These are phyloP conservation scores for Lactarius sp. DNA, from an alignment of 768 basidiomycete species.

Conservation along the genomic window DNA sequence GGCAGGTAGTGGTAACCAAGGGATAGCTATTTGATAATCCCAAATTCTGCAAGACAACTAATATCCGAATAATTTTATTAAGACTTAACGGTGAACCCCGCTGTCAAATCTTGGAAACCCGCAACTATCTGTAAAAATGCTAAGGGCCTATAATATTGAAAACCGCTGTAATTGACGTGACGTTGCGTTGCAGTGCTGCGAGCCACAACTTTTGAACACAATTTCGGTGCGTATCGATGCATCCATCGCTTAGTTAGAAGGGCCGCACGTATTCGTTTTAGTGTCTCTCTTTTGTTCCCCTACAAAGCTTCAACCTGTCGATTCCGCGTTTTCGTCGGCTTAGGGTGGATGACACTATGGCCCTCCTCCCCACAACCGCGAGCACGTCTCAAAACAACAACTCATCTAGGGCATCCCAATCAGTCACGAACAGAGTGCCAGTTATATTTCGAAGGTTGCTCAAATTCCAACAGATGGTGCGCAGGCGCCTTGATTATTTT, in stretches of 20 bases:
- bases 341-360: constrained; percentile 27
- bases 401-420: constrained; percentile 22
- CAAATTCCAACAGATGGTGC: constrained; percentile 83
- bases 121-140: no score
- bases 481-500: constrained; percentile 24
- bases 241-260: constrained; percentile 3
- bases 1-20: no score
- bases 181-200: background rate
- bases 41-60: no score
- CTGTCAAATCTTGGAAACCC: no score
- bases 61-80: no score
- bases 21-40: no score
- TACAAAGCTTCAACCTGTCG: constrained; percentile 22
- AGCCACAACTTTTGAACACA: background rate
- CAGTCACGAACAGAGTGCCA: constrained; percentile 56
- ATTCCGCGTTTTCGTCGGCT: constrained; percentile 24
- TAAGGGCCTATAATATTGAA: no score
- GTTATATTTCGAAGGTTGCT: constrained; percentile 75
- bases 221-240: constrained; percentile 12
- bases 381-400: constrained; percentile 23
- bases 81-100: no score
- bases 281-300: background rate
- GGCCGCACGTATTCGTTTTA: background rate
- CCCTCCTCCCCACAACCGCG: constrained; percentile 30
- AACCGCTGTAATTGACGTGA: background rate